These are phyloP conservation scores for Parsonsia alboflavescens DNA, from an alignment of 257 asterid species.

Conservation along the genomic window DNA sequence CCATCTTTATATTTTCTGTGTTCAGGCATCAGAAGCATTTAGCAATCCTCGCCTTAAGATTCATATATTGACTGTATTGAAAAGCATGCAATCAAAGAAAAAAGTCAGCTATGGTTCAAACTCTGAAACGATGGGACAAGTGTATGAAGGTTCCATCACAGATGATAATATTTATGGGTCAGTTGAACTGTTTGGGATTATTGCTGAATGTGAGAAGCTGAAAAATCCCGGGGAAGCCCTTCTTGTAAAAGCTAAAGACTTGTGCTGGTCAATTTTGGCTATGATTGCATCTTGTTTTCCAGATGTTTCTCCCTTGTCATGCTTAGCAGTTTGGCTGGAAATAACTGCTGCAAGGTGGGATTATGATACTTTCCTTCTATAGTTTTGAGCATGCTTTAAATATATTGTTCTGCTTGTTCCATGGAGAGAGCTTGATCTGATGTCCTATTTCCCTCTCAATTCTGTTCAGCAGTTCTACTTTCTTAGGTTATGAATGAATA, in stretches of 20 bases:
- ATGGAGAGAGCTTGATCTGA: slow-evolving; percentile 2
- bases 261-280: slow-evolving; percentile 96
- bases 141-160: slow-evolving; percentile 34
- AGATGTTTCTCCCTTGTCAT: slow-evolving; percentile 78
- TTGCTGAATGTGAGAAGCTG: slow-evolving; percentile 86
- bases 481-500: slow-evolving; percentile 9
- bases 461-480: slow-evolving; percentile 2
- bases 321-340: slow-evolving; percentile 95
- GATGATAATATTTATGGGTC: slow-evolving; percentile 57
- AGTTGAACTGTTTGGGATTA: slow-evolving; percentile 82
- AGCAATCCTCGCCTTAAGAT: slow-evolving; percentile 70
- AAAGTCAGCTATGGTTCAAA: slow-evolving; percentile 42
- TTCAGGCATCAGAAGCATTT: slow-evolving; percentile 86
- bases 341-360: slow-evolving; percentile 92
- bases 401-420: neutral
- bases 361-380: slow-evolving; percentile 19
- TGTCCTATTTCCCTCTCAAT: slow-evolving; percentile 6
- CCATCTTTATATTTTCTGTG: slow-evolving; percentile 21
- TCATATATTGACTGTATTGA: slow-evolving; percentile 85
- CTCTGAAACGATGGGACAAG: slow-evolving; percentile 42
- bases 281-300: slow-evolving; percentile 94
- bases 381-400: neutral
- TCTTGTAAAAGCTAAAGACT: slow-evolving; percentile 86
- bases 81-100: slow-evolving; percentile 71
- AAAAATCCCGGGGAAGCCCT: slow-evolving; percentile 90